phyloP scores from a whole-genome alignment of 1,139 yeast genomes.

The Kurtzmaniella quercitrusa region DNA sequence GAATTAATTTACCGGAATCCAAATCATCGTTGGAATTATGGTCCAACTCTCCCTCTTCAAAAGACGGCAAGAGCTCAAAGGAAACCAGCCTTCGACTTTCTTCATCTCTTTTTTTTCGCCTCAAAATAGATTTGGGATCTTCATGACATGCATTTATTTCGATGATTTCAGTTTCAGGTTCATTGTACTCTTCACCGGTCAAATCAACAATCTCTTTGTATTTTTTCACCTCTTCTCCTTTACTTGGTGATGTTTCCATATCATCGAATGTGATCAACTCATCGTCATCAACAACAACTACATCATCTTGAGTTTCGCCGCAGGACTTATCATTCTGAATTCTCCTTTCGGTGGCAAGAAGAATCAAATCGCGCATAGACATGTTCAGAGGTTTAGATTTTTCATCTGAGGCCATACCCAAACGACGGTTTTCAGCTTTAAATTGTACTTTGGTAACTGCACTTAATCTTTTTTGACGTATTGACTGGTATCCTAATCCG shows the following conservation, averaged over 20 bases:
- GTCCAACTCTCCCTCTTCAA: constrained; percentile 12
- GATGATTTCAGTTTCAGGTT: constrained; percentile 15
- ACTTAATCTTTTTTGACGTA: constrained; percentile 36
- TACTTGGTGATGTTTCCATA: constrained; percentile 6
- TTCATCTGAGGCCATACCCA: constrained; percentile 21
- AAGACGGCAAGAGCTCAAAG: constrained; percentile 15
- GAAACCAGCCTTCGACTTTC: constrained; percentile 6
- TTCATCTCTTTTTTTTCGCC: constrained; percentile 5
- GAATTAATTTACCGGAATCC: constrained; percentile 2
- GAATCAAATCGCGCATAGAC: constrained; percentile 46
- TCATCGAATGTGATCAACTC: constrained; percentile 30
- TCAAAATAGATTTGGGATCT: constrained; percentile 14
- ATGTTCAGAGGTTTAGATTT: constrained; percentile 10
- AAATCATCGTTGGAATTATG: neutral
- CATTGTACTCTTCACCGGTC: constrained; percentile 18
- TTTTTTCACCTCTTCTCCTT: constrained; percentile 9
- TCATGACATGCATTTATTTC: constrained; percentile 23
- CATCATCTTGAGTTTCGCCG: constrained; percentile 14
- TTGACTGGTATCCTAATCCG: constrained; percentile 18
- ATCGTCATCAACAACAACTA: constrained; percentile 24
- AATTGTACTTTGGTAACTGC: constrained; percentile 35
- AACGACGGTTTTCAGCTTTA: constrained; percentile 34
- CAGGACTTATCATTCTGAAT: constrained; percentile 58
- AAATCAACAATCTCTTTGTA: constrained; percentile 23
- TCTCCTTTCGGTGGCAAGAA: constrained; percentile 68